Conservation (phyloP, 495 filamentous ascomycete genomes). For the Rhizodiscina lignyota region DNA sequence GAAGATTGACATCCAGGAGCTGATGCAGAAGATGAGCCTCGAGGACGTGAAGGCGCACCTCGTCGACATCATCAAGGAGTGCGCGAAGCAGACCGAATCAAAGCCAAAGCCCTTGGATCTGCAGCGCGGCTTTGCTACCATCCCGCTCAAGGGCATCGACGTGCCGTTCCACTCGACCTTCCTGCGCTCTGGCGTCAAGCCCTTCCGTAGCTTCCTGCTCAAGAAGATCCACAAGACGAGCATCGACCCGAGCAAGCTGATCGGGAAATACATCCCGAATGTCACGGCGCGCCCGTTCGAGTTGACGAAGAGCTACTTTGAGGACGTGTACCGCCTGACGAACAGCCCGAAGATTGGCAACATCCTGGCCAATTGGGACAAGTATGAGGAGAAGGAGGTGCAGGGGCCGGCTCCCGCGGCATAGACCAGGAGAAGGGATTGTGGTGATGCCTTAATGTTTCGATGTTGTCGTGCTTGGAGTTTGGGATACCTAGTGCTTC, state of each 20-base stretch:
- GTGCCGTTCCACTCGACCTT: constrained; percentile 99
- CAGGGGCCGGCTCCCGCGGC: too few species aligned
- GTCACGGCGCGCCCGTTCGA: constrained; percentile 92
- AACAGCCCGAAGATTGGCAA: constrained; percentile 83
- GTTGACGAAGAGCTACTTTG: constrained; percentile 95
- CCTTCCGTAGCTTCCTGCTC: constrained; percentile 88
- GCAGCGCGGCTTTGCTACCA: constrained; percentile 89
- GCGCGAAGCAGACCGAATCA: constrained; percentile 64
- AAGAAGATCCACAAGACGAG: constrained; percentile 99
- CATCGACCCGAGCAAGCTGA: constrained; percentile 87
- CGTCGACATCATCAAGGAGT: constrained; percentile 70
- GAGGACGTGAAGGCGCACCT: constrained; percentile 70
- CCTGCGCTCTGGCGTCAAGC: constrained; percentile 92
- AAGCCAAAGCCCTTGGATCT: constrained; percentile 63
- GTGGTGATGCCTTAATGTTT: too few species aligned
- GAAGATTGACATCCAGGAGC: constrained; percentile 86
- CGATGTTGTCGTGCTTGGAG: too few species aligned
- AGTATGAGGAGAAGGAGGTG: constrained; percentile 36
- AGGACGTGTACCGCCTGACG: constrained; percentile 89
- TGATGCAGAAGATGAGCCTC: constrained; percentile 70
- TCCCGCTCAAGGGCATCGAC: constrained; percentile 91
- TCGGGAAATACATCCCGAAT: constrained; percentile 98
- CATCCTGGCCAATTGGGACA: constrained; percentile 73
- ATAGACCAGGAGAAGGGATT: too few species aligned
- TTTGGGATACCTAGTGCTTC: too few species aligned